Evolutionary conservation across 768 basidiomycete species (phyloP).

Genomic region (Termitomyces eurrhizus): DNA sequence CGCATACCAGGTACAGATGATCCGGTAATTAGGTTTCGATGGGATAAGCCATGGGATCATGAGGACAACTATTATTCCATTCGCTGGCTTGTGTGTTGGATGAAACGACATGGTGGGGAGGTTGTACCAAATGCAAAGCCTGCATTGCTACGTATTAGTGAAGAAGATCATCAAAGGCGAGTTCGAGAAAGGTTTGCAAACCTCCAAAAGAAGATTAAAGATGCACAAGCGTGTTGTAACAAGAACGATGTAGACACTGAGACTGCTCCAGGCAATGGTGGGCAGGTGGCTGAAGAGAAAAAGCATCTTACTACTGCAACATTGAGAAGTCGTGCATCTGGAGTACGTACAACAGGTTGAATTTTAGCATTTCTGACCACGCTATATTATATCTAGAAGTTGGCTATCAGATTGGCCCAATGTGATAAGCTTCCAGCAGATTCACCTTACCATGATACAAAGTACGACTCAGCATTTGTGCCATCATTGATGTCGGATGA

Average conservation of each 20-base stretch:
- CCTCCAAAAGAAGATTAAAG: no score
- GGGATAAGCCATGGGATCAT: not conserved
- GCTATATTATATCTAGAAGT: constrained; percentile 6
- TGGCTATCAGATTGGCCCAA: constrained; percentile 7
- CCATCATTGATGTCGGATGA: constrained; percentile 16
- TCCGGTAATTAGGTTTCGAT: not conserved
- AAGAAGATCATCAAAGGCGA: not conserved
- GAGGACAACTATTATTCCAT: not conserved
- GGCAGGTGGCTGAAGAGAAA: not conserved
- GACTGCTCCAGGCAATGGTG: not conserved
- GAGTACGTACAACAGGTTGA: not conserved
- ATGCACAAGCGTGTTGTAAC: no score
- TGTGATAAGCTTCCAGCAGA: not conserved
- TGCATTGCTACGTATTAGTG: not conserved
- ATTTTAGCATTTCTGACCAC: not conserved
- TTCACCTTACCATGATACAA: not conserved
- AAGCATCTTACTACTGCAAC: not conserved
- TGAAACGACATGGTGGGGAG: not conserved
- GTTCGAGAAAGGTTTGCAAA: not conserved
- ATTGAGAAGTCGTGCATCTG: not conserved
- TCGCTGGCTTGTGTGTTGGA: not conserved
- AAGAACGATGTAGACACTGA: not conserved
- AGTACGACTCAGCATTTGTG: constrained; percentile 5
- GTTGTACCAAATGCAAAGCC: not conserved
- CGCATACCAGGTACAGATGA: not conserved